A percentile compares a stretch with the other conserved stretches of the same genome.
phyloP scores from a whole-genome alignment of 2,329 filamentous ascomycete genomes.

The Sporothrix globosa region DNA sequence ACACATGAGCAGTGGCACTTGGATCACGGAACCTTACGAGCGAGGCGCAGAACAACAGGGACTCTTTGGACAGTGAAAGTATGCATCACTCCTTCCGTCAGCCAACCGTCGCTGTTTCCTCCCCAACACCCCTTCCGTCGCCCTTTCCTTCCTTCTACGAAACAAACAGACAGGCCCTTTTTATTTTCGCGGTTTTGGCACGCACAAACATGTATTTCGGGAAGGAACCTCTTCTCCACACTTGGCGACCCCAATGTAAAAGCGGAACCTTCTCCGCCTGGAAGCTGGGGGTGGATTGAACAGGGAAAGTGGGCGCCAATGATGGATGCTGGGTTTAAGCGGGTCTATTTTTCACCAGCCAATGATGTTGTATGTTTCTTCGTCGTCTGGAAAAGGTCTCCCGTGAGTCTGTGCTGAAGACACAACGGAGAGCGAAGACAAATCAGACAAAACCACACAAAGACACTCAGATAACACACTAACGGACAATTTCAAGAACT shows the following conservation, averaged over 20 bases:
- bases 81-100: not conserved
- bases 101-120: not conserved
- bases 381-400: constrained; percentile 22
- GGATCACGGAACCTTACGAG: not conserved
- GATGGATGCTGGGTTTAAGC: too few relatives aligned
- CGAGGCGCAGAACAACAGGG: not conserved
- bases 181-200: constrained; percentile 1
- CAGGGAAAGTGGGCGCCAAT: not conserved
- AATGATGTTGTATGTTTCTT: not conserved
- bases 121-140: not conserved
- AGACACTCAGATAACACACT: not conserved
- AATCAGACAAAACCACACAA: not conserved
- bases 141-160: not conserved
- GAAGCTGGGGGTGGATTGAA: not conserved
- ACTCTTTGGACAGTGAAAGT: not conserved
- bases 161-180: constrained; percentile 1
- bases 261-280: constrained; percentile 10
- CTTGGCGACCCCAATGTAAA: constrained; percentile 11
- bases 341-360: not conserved
- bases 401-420: not conserved
- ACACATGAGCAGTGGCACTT: not conserved
- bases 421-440: not conserved
- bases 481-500: not conserved
- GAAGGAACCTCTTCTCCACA: constrained; percentile 17
- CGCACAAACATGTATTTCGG: not conserved